phyloP scores from a whole-genome alignment of 768 basidiomycete genomes.

The Calvatia gigantea region DNA sequence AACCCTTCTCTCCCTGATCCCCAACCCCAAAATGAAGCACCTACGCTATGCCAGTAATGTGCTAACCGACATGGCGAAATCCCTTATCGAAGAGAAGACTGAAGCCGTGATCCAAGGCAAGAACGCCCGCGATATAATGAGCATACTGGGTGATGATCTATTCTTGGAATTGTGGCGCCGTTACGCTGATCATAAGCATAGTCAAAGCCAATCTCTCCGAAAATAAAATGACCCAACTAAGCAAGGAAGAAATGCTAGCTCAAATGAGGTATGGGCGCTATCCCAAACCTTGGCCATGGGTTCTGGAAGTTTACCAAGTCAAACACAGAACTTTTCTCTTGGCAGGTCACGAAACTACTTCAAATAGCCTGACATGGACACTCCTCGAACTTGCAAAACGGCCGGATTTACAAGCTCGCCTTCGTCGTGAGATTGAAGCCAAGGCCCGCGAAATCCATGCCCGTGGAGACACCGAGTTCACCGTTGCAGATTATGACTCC shows the following conservation, averaged over 20 bases:
- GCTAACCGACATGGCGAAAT: constrained; percentile 29
- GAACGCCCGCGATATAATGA: constrained; percentile 35
- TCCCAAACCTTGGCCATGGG: constrained; percentile 28
- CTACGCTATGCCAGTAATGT: constrained; percentile 28
- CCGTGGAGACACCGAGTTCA: constrained; percentile 38
- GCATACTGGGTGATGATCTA: constrained; percentile 36
- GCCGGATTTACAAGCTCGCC: constrained; percentile 52
- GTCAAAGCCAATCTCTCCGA: constrained; percentile 53
- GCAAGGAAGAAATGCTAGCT: constrained; percentile 41
- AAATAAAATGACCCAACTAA: constrained; percentile 36
- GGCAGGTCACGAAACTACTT: constrained; percentile 60
- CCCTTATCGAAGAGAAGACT: constrained; percentile 33
- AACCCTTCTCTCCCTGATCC: constrained; percentile 15
- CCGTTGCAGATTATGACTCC: constrained; percentile 42
- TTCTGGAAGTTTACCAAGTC: constrained; percentile 33
- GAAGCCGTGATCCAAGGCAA: constrained; percentile 30
- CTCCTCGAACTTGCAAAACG: constrained; percentile 59
- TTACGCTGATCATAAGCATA: constrained; percentile 15
- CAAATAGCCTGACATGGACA: constrained; percentile 57
- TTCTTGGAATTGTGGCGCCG: background rate
- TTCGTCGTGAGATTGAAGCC: constrained; percentile 57
- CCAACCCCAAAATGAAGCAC: constrained; percentile 27
- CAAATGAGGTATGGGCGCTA: constrained; percentile 48
- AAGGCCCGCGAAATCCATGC: constrained; percentile 31
- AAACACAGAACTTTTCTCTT: constrained; percentile 39